phyloP scores from a whole-genome alignment of 2,329 filamentous ascomycete genomes.

The Elsinoe perseae region DNA sequence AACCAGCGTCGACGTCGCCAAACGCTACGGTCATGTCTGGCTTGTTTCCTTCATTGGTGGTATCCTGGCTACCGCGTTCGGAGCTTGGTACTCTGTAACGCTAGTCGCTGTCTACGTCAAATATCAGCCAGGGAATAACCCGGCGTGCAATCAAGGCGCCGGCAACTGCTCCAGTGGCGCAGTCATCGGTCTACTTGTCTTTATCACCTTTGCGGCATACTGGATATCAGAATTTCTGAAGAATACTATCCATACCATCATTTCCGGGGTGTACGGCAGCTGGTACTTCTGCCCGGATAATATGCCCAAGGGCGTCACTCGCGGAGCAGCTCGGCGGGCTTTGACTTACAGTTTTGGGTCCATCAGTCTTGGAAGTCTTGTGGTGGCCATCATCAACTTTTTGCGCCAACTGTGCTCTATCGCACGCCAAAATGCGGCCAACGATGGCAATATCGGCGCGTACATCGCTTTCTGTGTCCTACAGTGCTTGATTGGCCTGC shows the following conservation, averaged over 20 bases:
- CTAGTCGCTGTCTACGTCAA: conserved; percentile 79
- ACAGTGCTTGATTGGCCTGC: conserved; percentile 64
- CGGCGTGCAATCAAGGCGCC: conserved; percentile 45
- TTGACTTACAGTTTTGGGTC: conserved; percentile 89
- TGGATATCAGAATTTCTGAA: conserved; percentile 94
- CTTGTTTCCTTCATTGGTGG: conserved; percentile 78
- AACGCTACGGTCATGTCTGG: conserved; percentile 77
- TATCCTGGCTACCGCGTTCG: conserved; percentile 64
- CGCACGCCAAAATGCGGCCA: conserved; percentile 58
- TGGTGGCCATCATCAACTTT: conserved; percentile 82
- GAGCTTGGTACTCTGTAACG: conserved; percentile 79
- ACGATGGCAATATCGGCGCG: conserved; percentile 61
- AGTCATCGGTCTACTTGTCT: conserved; percentile 77
- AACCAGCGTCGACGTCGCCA: conserved; percentile 77
- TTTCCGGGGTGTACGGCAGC: conserved; percentile 80
- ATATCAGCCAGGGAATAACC: conserved; percentile 61
- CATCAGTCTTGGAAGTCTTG: conserved; percentile 74
- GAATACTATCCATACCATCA: conserved; percentile 81
- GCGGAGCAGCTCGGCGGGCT: conserved; percentile 72
- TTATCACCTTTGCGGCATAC: conserved; percentile 84
- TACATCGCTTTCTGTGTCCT: conserved; percentile 64
- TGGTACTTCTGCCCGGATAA: conserved; percentile 77
- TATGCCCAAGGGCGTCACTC: conserved; percentile 69
- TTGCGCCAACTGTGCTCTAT: conserved; percentile 73
- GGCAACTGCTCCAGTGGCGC: conserved; percentile 65